These are phyloP conservation scores for Celoporthe dispersa DNA, from an alignment of 2,329 filamentous ascomycete species.

Conservation along the genomic window DNA sequence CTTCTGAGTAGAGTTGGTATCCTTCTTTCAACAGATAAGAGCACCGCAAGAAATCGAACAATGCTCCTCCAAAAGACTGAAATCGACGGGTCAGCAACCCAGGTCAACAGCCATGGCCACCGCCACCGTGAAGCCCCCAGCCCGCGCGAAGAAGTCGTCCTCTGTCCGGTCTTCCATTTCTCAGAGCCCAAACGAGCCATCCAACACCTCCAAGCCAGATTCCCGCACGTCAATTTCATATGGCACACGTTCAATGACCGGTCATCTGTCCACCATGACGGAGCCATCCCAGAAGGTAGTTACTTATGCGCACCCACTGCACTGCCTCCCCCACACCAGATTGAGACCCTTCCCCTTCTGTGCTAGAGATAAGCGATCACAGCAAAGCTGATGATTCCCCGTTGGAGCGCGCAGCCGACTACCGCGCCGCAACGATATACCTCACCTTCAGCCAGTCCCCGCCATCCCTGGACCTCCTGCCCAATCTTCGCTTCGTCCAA, in stretches of 20 bases:
- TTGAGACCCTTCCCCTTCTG: background rate
- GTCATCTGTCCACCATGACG: background rate
- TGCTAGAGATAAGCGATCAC: background rate
- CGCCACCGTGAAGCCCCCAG: background rate
- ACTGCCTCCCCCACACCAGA: too few relatives aligned
- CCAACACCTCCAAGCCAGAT: background rate
- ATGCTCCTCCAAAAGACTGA: conserved; percentile 3
- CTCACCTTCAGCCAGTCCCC: conserved; percentile 17
- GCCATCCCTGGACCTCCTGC: conserved; percentile 1
- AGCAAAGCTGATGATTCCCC: background rate
- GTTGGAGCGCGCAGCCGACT: background rate
- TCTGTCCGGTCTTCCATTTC: conserved; percentile 6
- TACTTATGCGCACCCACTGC: background rate
- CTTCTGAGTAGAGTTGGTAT: background rate
- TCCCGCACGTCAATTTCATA: conserved; percentile 18
- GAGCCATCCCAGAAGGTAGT: conserved; percentile 11
- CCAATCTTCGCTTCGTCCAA: conserved; percentile 17
- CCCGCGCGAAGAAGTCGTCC: conserved; percentile 1
- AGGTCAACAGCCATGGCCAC: conserved; percentile 3
- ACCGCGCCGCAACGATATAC: conserved; percentile 15
- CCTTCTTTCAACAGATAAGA: too few relatives aligned
- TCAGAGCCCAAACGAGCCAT: conserved; percentile 13
- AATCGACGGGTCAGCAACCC: background rate
- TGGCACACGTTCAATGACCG: conserved; percentile 15
- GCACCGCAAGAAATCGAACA: background rate